phyloP scores from a whole-genome alignment of 371 early-diverging fungal species.

The Mucor racemosus region DNA sequence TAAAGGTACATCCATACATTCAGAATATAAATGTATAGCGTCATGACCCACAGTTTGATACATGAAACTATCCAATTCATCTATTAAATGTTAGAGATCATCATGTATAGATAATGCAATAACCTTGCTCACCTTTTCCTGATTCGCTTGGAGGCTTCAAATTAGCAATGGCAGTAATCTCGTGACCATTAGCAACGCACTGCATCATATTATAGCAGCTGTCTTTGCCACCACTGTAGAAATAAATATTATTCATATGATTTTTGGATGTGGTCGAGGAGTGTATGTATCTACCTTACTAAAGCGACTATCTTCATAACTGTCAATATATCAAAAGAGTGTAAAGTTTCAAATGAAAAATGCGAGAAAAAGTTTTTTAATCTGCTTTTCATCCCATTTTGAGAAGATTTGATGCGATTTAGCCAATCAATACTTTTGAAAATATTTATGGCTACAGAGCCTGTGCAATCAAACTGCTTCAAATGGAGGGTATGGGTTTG shows the following conservation, averaged over 20 bases:
- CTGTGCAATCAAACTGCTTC: no score
- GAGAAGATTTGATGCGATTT: no score
- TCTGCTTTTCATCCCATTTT: no score
- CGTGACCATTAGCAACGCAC: slow-evolving; percentile 94
- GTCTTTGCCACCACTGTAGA: slow-evolving; percentile 97
- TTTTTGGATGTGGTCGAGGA: neutral
- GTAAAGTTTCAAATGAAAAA: neutral
- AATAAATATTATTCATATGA: neutral
- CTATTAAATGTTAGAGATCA: slow-evolving; percentile 33
- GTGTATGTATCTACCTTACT: slow-evolving; percentile 30
- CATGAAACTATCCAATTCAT: slow-evolving; percentile 98
- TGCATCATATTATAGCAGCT: slow-evolving; percentile 97
- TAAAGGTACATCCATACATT: slow-evolving; percentile 92
- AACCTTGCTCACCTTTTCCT: slow-evolving; percentile 59
- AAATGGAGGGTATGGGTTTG: no score
- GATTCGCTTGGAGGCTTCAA: slow-evolving; percentile 75
- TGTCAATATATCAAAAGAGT: neutral
- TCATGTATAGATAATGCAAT: neutral
- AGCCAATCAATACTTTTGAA: no score
- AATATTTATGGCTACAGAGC: no score
- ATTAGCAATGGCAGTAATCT: slow-evolving; percentile 94
- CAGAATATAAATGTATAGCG: slow-evolving; percentile 82
- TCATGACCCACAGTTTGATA: slow-evolving; percentile 99
- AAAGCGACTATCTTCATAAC: slow-evolving; percentile 47
- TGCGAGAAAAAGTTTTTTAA: neutral